phyloP scores from a whole-genome alignment of 2,329 filamentous ascomycete genomes.

The Penicillium olsonii region DNA sequence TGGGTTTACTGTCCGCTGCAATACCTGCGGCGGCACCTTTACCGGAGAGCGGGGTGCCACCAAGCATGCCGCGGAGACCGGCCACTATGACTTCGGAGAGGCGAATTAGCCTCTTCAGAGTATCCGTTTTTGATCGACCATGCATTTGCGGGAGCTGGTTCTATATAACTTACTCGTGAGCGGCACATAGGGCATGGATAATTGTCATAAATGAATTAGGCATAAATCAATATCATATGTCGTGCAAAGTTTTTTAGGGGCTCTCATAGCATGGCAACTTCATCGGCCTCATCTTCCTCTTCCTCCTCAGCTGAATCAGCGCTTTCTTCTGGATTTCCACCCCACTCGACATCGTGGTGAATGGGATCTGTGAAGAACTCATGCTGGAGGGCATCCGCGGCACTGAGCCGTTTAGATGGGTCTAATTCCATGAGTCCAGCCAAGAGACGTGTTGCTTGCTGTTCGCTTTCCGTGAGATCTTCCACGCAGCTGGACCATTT shows the following conservation, averaged over 20 bases:
- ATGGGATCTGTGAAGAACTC: conserved; percentile 47
- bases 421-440: conserved; percentile 47
- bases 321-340: conserved; percentile 39
- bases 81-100: conserved; percentile 54
- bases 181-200: background rate
- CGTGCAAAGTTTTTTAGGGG: conserved; percentile 18
- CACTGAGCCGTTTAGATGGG: conserved; percentile 43
- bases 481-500: conserved; percentile 88
- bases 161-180: background rate
- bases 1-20: conserved; percentile 76
- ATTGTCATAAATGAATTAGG: conserved; percentile 10
- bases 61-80: conserved; percentile 49
- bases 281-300: conserved; percentile 40
- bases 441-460: conserved; percentile 48
- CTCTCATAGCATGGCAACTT: conserved; percentile 40
- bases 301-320: conserved; percentile 36
- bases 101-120: conserved; percentile 29
- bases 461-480: conserved; percentile 52
- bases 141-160: background rate
- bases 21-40: conserved; percentile 52
- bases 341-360: conserved; percentile 44
- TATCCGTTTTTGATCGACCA: background rate
- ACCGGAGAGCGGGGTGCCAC: conserved; percentile 50
- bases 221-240: conserved; percentile 21
- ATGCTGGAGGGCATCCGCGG: conserved; percentile 46